These are phyloP conservation scores for Penicillium parvum DNA, from an alignment of 495 filamentous ascomycete species.

Conservation along the genomic window DNA sequence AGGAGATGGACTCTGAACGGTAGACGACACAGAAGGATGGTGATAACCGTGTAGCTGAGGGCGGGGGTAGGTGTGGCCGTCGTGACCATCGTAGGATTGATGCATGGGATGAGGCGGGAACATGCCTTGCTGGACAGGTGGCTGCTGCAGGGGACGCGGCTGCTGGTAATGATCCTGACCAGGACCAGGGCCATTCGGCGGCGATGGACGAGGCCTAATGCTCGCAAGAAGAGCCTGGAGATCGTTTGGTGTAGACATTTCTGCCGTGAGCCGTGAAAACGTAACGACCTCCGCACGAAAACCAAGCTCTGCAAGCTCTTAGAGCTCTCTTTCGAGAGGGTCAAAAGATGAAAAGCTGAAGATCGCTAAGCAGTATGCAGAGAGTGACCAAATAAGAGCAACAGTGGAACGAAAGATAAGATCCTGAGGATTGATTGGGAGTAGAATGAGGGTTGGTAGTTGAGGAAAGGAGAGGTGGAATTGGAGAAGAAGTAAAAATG, in stretches of 20 bases:
- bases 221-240: constrained; percentile 47
- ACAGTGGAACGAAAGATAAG: constrained; percentile 11
- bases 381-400: constrained; percentile 3
- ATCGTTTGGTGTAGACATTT: constrained; percentile 51
- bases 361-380: not conserved
- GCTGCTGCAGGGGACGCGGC: constrained; percentile 25
- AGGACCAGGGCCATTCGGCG: constrained; percentile 30
- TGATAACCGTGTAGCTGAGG: constrained; percentile 38
- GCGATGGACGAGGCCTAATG: constrained; percentile 42
- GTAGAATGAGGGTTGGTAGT: constrained; percentile 14
- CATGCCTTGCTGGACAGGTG: constrained; percentile 27
- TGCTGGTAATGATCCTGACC: constrained; percentile 31
- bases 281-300: constrained; percentile 29
- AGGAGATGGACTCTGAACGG: constrained; percentile 42
- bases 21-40: constrained; percentile 45
- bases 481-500: constrained; percentile 22
- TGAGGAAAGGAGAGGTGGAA: constrained; percentile 4
- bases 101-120: constrained; percentile 33
- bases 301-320: constrained; percentile 26
- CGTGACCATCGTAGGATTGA: constrained; percentile 37
- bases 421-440: constrained; percentile 8
- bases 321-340: constrained; percentile 43
- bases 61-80: constrained; percentile 36
- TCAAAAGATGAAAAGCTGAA: constrained; percentile 13
- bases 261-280: constrained; percentile 36